phyloP scores from a whole-genome alignment of 1,284 basidiomycete genomes.

The Ganoderma multipileum region DNA sequence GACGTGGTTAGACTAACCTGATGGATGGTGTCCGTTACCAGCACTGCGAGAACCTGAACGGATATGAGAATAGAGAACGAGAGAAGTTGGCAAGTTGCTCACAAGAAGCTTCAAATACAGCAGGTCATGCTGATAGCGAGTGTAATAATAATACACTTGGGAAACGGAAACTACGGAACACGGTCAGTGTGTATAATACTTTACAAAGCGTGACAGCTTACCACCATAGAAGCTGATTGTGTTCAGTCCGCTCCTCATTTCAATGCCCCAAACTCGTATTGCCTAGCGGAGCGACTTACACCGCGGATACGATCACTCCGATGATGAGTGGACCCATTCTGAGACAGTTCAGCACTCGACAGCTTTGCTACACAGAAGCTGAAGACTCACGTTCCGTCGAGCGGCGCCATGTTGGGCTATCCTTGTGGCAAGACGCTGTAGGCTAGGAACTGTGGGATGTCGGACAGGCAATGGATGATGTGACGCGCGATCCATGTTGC shows the following conservation, averaged over 20 bases:
- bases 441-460: not conserved
- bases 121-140: slow-evolving; percentile 55
- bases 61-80: not conserved
- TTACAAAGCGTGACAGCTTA: not conserved
- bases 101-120: slow-evolving; percentile 59
- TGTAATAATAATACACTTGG: slow-evolving; percentile 63
- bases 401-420: slow-evolving; percentile 13
- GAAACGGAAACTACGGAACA: slow-evolving; percentile 54
- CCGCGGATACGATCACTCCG: slow-evolving; percentile 19
- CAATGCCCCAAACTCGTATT: not conserved
- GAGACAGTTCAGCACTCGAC: not conserved
- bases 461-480: not conserved
- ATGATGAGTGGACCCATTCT: slow-evolving; percentile 25
- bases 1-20: slow-evolving; percentile 8
- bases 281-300: slow-evolving; percentile 9
- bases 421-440: not conserved
- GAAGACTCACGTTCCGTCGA: slow-evolving; percentile 21
- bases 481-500: no score
- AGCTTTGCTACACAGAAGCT: no score
- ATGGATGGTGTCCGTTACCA: slow-evolving; percentile 59
- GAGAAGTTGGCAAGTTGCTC: slow-evolving; percentile 16
- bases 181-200: not conserved
- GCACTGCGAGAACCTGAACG: slow-evolving; percentile 57
- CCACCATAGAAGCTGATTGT: slow-evolving; percentile 14
- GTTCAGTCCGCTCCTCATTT: not conserved